Evolutionary conservation across 768 basidiomycete genomes (phyloP).

Genomic region (Xanthoconium stramineum): DNA sequence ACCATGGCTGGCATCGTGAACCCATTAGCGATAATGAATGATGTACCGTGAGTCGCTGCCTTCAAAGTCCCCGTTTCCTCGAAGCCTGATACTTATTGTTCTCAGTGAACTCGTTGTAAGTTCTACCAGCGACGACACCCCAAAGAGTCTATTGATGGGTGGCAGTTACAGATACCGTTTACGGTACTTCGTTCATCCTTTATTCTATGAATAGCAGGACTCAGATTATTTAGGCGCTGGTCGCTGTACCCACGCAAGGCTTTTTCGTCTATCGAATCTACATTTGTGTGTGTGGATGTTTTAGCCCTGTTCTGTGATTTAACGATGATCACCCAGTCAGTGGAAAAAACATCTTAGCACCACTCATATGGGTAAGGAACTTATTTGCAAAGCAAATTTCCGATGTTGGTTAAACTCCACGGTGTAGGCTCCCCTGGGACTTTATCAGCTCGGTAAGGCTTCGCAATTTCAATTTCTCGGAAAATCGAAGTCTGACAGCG

Average conservation of each 20-base stretch:
- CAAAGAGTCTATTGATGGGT: not conserved
- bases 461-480: no score
- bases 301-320: not conserved
- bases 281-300: not conserved
- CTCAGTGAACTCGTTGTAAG: conserved; percentile 13
- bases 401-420: not conserved
- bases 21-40: not conserved
- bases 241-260: conserved; percentile 1
- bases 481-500: not conserved
- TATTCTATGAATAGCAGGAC: no score
- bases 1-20: not conserved
- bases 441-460: conserved; percentile 5
- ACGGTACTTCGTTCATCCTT: not conserved
- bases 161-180: conserved; percentile 3
- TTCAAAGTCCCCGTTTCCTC: not conserved
- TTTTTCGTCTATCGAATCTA: conserved; percentile 13
- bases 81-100: not conserved
- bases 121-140: not conserved
- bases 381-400: not conserved
- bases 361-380: conserved; percentile 2
- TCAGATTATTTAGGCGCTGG: conserved; percentile 1
- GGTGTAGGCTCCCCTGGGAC: not conserved
- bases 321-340: not conserved
- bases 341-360: not conserved
- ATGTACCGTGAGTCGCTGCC: conserved; percentile 1